These are phyloP conservation scores for Daldinia caldariorum DNA, from an alignment of 495 filamentous ascomycete species.

Conservation along the genomic window DNA sequence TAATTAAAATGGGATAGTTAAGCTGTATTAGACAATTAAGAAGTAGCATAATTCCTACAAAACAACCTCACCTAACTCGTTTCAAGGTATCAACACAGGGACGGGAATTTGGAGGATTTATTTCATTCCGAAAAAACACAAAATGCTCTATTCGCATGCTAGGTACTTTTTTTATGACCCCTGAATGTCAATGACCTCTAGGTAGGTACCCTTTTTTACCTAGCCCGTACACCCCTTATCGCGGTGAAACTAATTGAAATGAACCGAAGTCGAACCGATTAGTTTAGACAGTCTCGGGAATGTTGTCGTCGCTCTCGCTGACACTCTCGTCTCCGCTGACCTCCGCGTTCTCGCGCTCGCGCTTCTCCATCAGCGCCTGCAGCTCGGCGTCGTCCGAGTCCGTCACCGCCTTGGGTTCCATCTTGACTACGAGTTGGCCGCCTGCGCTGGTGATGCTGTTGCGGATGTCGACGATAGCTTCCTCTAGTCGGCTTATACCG, in stretches of 20 bases:
- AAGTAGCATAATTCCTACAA: not conserved
- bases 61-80: not conserved
- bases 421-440: slow-evolving; percentile 85
- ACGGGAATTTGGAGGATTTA: slow-evolving; percentile 11
- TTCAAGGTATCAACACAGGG: not conserved
- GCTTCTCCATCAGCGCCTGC: slow-evolving; percentile 98
- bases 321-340: slow-evolving; percentile 95
- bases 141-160: slow-evolving; percentile 42
- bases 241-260: slow-evolving; percentile 29
- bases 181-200: slow-evolving; percentile 38
- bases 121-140: slow-evolving; percentile 26
- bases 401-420: slow-evolving; percentile 98
- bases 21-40: slow-evolving; percentile 1
- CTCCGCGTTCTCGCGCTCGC: slow-evolving; percentile 95
- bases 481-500: slow-evolving; percentile 84
- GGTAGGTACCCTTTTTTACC: slow-evolving; percentile 40
- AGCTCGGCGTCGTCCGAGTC: slow-evolving; percentile 97
- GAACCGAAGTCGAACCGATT: slow-evolving; percentile 8
- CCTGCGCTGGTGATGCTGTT: slow-evolving; percentile 76
- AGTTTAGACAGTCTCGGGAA: slow-evolving; percentile 58
- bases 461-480: slow-evolving; percentile 85
- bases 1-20: slow-evolving; percentile 1
- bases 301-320: slow-evolving; percentile 88
- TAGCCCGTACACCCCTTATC: slow-evolving; percentile 31
- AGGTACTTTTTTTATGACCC: slow-evolving; percentile 42